Base-by-base conservation (phyloP, 202 grass and related monocot genomes). In the Digitaria exilis region DNA sequence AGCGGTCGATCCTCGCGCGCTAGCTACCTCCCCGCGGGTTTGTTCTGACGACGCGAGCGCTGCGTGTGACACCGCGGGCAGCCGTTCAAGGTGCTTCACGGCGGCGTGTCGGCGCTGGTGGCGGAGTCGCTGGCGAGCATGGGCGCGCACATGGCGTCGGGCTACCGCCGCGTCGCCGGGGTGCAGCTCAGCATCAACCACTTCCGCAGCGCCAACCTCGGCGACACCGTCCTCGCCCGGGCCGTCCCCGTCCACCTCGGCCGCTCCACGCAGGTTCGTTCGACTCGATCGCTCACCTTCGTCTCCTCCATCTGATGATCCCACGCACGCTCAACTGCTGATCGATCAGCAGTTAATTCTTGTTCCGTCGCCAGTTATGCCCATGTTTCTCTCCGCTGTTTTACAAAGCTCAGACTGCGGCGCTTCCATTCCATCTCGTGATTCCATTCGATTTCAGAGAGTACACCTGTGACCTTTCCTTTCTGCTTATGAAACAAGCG, bases 1-100 rank as follows among this genome's bases (percentile, higher is more conserved):
- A 18, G 15, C 8, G n/a, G 21, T 29, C 7, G 19, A 1, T 25
- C 4, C 9, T 12, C 34, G 9, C 37, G 17, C 16, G 31, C 37
- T 34, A 34, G 37, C 37, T 39, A 37, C 2, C 31, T 65, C 14
- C 32, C 60, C 1, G 46, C 14, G n/a, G 8, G 13, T 12, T 60
- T 4, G 11, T 2, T 28, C 7, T 6, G 57, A 60, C 12, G 25
- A 60, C 55, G 55, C 4, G 54, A 21, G n/a, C 54, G 54, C n/a
- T 25, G 54, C 54, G 3, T 25, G 55, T 22, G 9, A 8, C 2
- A 6, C 52, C 21, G 18, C 22, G 25, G 57, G 25, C 82, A 98
- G 92, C 92, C 96, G 80, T 98, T 98, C 90, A 95, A 93, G 89
- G 96, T 98, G 83, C 71, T 98, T 44, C 96, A 98, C 85, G 96